Base-by-base conservation (phyloP, 345 rosid species). In the Populus euphratica region DNA sequence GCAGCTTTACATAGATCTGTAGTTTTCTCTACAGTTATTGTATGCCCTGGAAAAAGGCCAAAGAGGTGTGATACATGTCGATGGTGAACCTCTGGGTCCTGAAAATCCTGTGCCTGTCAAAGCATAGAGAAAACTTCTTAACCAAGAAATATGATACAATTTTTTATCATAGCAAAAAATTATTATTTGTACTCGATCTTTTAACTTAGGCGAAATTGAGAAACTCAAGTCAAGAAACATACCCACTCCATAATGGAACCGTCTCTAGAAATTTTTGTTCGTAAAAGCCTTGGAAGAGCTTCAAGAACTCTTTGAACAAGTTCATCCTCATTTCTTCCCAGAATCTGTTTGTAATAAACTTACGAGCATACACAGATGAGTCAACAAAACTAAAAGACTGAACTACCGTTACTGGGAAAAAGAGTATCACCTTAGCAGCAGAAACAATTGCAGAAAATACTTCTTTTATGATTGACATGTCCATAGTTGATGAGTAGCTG, bases 161-260 rank as follows among this genome's bases (percentile, higher is more conserved):
- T 43, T 43, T 4, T 43, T 3, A 43, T 43, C 44, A 36, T 21
- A 25, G 12, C 18, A 72, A 1, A 63, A 63, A 36, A 5, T 9
- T 36, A 70, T 35, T 63, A 29, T 47, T 10, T 16, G 17, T 21
- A 0, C 41, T 41, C 2, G 35, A 70, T 70, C 44, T 33, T n/a
- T 10, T 4, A 70, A 18, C 31, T n/a, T 54, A 52, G 31, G 63
- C 29, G 72, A 31, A 76, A 41, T 67, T 61, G 11, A 31, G 63
- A 70, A 33, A 36, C 64, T 75, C 64, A 47, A 70, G 29, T 23
- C 14, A 31, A 39, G 20, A 56, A 16, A 63, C 81, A 73, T 83
- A 89, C 97, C 99, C 99, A 93, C 89, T 96, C 99, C 98, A 92
- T 92, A 50, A 96, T 87, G n/a, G 97, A 91, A 61, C 97, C 97